Percentiles rank a stretch among this genome's conserved stretches.
phyloP scores from a whole-genome alignment of 75 land plant genomes.

The Pinus taeda region DNA sequence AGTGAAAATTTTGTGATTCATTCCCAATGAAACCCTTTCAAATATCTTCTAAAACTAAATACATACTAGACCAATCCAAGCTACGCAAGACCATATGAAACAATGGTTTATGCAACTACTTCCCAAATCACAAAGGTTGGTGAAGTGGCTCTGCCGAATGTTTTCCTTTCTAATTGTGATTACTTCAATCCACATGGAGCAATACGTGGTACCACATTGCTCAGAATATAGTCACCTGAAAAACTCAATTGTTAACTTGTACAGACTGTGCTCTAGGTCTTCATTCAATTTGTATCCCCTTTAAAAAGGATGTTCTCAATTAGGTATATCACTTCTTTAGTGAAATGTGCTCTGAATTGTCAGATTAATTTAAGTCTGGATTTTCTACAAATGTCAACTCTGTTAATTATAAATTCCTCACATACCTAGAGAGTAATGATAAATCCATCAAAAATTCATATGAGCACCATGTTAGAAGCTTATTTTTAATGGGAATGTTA shows the following conservation, averaged over 20 bases:
- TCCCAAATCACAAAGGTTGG: background rate
- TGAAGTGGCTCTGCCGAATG: background rate
- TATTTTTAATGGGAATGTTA: background rate
- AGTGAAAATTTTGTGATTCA: too few relatives aligned
- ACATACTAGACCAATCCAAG: background rate
- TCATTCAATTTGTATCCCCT: background rate
- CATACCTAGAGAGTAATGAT: background rate
- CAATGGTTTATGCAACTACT: background rate
- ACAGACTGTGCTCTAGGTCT: background rate
- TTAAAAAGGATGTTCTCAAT: background rate
- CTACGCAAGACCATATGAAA: background rate
- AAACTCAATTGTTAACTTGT: background rate
- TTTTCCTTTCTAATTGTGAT: background rate
- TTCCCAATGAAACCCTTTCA: too few relatives aligned
- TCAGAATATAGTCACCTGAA: background rate
- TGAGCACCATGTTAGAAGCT: background rate
- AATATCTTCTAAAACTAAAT: too few relatives aligned
- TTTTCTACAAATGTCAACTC: background rate
- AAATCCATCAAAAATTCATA: background rate
- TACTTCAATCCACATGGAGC: background rate
- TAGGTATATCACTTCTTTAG: background rate
- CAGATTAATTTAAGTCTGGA: background rate
- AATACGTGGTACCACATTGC: background rate
- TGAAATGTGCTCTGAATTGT: background rate
- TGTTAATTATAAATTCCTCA: background rate